phyloP scores from a whole-genome alignment of 345 rosid genomes.

The Brassica juncea region DNA sequence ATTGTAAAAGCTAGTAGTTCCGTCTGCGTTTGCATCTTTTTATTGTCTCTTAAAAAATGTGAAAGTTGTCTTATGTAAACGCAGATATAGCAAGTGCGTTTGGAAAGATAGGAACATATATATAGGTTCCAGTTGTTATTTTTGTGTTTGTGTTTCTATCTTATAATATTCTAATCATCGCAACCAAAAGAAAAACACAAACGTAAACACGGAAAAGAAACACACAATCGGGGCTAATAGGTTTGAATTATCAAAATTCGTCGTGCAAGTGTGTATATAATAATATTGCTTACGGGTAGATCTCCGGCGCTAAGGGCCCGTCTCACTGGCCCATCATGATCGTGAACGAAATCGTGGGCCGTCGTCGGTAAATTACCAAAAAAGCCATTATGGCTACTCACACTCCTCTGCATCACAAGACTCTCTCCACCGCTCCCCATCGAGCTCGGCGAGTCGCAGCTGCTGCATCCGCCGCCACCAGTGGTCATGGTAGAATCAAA shows the following conservation, averaged over 20 bases:
- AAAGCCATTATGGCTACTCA: constrained; percentile 59
- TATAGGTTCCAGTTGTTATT: background rate
- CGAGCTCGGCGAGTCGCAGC: constrained; percentile 70
- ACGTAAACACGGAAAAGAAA: background rate
- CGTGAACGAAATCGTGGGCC: constrained; percentile 44
- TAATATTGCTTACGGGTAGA: constrained; percentile 54
- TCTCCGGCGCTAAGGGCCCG: constrained; percentile 87
- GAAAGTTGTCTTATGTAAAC: background rate
- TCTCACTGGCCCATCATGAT: constrained; percentile 60
- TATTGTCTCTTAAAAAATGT: background rate
- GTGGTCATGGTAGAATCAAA: constrained; percentile 38
- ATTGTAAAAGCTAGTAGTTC: background rate
- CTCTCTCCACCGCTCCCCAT: constrained; percentile 48
- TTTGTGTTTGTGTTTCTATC: background rate
- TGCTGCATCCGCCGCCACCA: constrained; percentile 50
- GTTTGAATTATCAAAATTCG: background rate
- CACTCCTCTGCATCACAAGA: constrained; percentile 60
- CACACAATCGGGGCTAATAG: background rate
- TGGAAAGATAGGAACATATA: background rate
- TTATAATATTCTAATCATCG: background rate
- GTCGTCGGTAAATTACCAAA: constrained; percentile 39
- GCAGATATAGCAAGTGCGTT: background rate
- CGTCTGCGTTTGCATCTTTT: background rate
- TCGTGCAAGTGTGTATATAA: constrained; percentile 15
- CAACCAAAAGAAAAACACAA: background rate